Evolutionary conservation across 345 rosid species (phyloP).

Genomic region (Luvunga scandens): DNA sequence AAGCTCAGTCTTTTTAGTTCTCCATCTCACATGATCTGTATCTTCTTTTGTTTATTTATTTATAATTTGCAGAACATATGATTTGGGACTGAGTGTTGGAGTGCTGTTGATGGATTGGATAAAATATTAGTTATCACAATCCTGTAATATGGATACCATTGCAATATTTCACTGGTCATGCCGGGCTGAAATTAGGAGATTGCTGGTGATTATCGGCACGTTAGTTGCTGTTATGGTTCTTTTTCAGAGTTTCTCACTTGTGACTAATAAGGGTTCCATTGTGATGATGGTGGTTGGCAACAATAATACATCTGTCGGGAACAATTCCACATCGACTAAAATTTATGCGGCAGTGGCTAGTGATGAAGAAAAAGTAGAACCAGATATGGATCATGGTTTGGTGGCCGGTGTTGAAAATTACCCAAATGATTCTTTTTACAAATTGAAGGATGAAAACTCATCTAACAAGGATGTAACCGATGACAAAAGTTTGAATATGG

Average conservation of each 20-base stretch:
- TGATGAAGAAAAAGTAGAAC: constrained; percentile 14
- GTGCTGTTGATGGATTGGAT: constrained; percentile 2
- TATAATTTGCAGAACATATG: too few species aligned
- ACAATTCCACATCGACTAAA: constrained; percentile 16
- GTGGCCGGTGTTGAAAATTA: not conserved
- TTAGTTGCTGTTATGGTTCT: constrained; percentile 33
- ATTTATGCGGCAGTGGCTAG: constrained; percentile 10
- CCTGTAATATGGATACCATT: constrained; percentile 31
- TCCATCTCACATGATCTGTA: not conserved
- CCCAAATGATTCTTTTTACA: not conserved
- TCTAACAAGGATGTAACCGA: not conserved
- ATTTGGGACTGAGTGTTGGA: too few species aligned
- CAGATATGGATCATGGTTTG: constrained; percentile 1
- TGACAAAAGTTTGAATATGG: constrained; percentile 18
- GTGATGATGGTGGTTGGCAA: constrained; percentile 7
- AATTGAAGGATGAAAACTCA: constrained; percentile 1
- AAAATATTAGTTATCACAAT: not conserved
- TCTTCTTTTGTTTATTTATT: too few species aligned
- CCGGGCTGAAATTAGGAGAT: constrained; percentile 43
- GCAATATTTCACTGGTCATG: constrained; percentile 25
- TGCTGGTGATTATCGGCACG: constrained; percentile 36
- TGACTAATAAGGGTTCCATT: constrained; percentile 23
- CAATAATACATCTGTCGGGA: constrained; percentile 17
- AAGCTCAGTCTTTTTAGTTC: not conserved
- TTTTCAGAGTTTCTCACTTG: constrained; percentile 42